A percentile compares a stretch with the other conserved stretches of the same genome.
Evolutionary conservation across 2,329 filamentous ascomycete species (phyloP).

Genomic region (Aspergillus vadensis): DNA sequence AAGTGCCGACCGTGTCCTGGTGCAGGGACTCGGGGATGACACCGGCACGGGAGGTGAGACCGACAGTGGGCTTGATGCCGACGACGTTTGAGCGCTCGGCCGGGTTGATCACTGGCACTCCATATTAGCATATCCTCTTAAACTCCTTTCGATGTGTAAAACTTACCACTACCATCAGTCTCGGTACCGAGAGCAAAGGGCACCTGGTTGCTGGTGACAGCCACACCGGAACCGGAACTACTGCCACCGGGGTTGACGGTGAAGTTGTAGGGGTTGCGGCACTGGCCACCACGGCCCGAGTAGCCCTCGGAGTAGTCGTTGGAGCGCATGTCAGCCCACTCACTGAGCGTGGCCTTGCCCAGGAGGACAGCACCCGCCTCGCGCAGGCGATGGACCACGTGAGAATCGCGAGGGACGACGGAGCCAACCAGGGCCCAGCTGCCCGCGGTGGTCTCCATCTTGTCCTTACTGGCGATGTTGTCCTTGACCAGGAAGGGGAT

Average conservation of each 20-base stretch:
- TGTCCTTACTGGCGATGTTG: constrained; percentile 65
- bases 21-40: constrained; percentile 68
- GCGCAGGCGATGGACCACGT: constrained; percentile 63
- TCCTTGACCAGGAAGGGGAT: constrained; percentile 78
- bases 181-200: constrained; percentile 71
- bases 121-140: background rate
- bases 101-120: constrained; percentile 64
- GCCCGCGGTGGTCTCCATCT: constrained; percentile 74
- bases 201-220: constrained; percentile 64
- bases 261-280: constrained; percentile 67
- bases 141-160: background rate
- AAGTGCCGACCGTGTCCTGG: constrained; percentile 69
- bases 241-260: constrained; percentile 69
- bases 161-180: constrained; percentile 65
- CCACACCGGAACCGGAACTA: constrained; percentile 66
- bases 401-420: constrained; percentile 67
- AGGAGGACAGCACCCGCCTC: constrained; percentile 68
- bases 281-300: constrained; percentile 65
- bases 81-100: constrained; percentile 69
- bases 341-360: constrained; percentile 69
- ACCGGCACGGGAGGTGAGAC: constrained; percentile 65
- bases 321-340: constrained; percentile 74
- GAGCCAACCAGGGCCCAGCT: constrained; percentile 67
- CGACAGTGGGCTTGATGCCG: constrained; percentile 75
- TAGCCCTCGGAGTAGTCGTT: constrained; percentile 70